These are phyloP conservation scores for Cryptococcus amylolentus DNA, from an alignment of 1,284 basidiomycete species.

Conservation along the genomic window DNA sequence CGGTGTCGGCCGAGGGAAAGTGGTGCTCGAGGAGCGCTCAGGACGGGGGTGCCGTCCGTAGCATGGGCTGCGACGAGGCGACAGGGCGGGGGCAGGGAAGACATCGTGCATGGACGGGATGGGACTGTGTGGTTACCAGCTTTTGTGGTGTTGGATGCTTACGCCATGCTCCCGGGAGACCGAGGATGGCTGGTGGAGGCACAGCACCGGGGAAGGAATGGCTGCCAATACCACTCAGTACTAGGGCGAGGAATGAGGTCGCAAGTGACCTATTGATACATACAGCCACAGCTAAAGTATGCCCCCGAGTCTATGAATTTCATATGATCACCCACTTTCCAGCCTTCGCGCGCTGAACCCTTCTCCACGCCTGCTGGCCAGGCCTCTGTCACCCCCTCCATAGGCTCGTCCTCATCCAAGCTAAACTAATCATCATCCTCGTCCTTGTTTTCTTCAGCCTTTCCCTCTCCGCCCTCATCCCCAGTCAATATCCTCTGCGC, in stretches of 20 bases:
- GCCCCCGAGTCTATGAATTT: conserved; percentile 34
- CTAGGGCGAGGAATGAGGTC: too few relatives aligned
- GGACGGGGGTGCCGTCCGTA: conserved; percentile 3
- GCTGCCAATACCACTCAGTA: too few relatives aligned
- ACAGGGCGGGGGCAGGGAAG: conserved; percentile 14
- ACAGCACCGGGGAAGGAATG: too few relatives aligned
- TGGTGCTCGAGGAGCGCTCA: conserved; percentile 4
- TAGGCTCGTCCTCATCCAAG: conserved; percentile 15
- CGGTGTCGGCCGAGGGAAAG: neutral
- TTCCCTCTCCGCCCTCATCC: conserved; percentile 19
- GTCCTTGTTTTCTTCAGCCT: conserved; percentile 12
- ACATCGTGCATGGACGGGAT: neutral
- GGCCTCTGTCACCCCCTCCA: neutral
- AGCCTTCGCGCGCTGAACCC: conserved; percentile 11
- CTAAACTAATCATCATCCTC: conserved; percentile 24
- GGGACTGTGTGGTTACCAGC: too few relatives aligned
- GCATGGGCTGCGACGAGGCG: conserved; percentile 7
- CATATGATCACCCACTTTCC: conserved; percentile 36
- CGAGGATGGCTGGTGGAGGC: too few relatives aligned
- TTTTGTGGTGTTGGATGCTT: too few relatives aligned
- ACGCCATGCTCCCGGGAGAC: too few relatives aligned
- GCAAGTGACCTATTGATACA: too few relatives aligned
- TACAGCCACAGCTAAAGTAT: neutral
- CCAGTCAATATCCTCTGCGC: conserved; percentile 32
- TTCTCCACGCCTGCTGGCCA: neutral